Conservation (phyloP, 768 basidiomycete genomes). For the Russula sp. region DNA sequence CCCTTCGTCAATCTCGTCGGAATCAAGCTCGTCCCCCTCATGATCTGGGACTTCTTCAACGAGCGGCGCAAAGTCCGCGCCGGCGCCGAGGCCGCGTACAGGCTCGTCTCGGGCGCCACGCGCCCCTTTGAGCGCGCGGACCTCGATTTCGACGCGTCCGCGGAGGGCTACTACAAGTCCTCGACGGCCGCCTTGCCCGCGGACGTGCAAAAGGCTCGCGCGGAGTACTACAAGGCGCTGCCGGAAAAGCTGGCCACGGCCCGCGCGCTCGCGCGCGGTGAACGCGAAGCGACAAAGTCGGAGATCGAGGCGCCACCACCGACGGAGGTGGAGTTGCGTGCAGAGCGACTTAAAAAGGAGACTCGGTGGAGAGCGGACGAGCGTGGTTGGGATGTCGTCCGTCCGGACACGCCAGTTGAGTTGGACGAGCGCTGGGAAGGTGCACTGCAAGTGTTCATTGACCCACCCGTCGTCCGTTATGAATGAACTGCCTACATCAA, state of each 20-base stretch:
- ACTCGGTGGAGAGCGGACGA: slow-evolving; percentile 75
- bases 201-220: slow-evolving; percentile 62
- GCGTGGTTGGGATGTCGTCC: slow-evolving; percentile 73
- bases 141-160: slow-evolving; percentile 64
- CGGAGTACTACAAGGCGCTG: slow-evolving; percentile 71
- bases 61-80: slow-evolving; percentile 71
- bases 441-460: slow-evolving; percentile 54
- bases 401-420: slow-evolving; percentile 51
- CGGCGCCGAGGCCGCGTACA: slow-evolving; percentile 79
- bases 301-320: slow-evolving; percentile 73
- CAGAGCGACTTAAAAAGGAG: slow-evolving; percentile 88
- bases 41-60: slow-evolving; percentile 93
- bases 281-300: slow-evolving; percentile 80
- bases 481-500: neutral
- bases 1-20: slow-evolving; percentile 74
- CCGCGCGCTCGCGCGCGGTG: slow-evolving; percentile 66
- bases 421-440: slow-evolving; percentile 76
- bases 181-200: slow-evolving; percentile 47
- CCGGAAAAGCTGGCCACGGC: slow-evolving; percentile 61
- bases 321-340: slow-evolving; percentile 83
- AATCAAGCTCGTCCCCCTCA: slow-evolving; percentile 75
- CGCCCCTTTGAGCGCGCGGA: slow-evolving; percentile 57
- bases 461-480: slow-evolving; percentile 30
- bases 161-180: slow-evolving; percentile 65
- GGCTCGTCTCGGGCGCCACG: slow-evolving; percentile 55